Base-by-base conservation (phyloP, 495 filamentous ascomycete species). In the Barbatosphaeria neglecta region DNA sequence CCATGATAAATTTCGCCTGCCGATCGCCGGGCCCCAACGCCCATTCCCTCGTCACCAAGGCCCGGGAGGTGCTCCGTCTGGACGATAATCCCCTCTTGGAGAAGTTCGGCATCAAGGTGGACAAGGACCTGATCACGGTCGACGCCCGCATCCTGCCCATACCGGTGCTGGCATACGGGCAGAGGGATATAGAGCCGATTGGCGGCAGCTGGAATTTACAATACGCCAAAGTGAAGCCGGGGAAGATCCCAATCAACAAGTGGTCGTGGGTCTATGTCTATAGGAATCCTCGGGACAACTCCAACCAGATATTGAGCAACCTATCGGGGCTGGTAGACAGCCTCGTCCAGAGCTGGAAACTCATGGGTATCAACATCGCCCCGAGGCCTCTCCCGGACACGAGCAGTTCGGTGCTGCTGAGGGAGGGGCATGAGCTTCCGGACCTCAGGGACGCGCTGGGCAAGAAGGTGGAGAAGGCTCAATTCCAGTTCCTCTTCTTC, bases 1-100 rank as follows among this genome's bases (percentile, higher is more conserved):
- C 59, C 0, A 90, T 90, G 83, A 72, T 87, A 18, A 56, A 54
- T 2, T 86, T 89, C 57, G 81, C 87, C 1, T 83, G 81, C 27
- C 74, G 84, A 11, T 61, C 62, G 9, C 84, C 87, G 0, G 68
- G 62, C 0, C 63, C 70, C 28, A 93, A 93, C 52, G 84, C 82
- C 0, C 46, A 64, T 16, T 83, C 80, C 0, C 83, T 95, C 53
- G 65, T 75, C 2, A 69, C 55, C 1, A 63, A 72, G 8, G 86
- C 80, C 17, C 68, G 62, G 41, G 9, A 54, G n/a, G 45, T 59
- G 16, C 53, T 69, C 10, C 58, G 50, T 16, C 54, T 70, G 15
- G 66, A 74, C 31, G 47, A 51, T 8, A 69, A 64, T 37, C 19
- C 27, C 3, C 44, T 63, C 25, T 52, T 70, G n/a, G 23, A 42